A percentile compares a stretch with the other conserved stretches of the same genome.
Conservation (phyloP, 2,329 filamentous ascomycete genomes). For the Lachnellula occidentalis region DNA sequence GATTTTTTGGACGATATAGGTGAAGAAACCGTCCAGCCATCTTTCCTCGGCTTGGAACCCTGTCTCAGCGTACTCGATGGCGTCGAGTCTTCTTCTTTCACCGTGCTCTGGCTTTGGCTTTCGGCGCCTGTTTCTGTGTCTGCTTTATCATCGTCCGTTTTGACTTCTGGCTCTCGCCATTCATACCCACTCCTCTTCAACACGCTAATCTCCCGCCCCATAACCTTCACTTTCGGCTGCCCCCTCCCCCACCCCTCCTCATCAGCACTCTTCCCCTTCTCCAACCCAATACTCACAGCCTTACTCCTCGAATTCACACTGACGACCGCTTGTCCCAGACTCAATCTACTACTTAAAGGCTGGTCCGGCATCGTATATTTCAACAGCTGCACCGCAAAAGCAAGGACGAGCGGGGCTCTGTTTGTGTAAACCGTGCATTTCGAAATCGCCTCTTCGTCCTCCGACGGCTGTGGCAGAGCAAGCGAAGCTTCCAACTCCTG, state of each 20-base stretch:
- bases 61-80: constrained; percentile 3
- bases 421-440: constrained; percentile 63
- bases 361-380: constrained; percentile 82
- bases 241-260: constrained; percentile 66
- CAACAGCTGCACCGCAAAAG: constrained; percentile 69
- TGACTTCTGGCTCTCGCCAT: constrained; percentile 34
- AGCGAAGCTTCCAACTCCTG: constrained; percentile 59
- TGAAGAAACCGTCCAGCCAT: constrained; percentile 46
- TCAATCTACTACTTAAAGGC: constrained; percentile 75
- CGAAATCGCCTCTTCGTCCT: constrained; percentile 55
- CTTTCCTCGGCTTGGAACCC: constrained; percentile 6
- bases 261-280: constrained; percentile 57
- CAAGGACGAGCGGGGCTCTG: constrained; percentile 74
- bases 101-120: not conserved
- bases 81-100: not conserved
- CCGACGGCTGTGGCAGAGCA: constrained; percentile 47
- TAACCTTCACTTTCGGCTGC: constrained; percentile 65
- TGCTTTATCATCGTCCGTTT: constrained; percentile 2
- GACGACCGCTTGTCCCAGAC: constrained; percentile 77
- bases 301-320: constrained; percentile 75
- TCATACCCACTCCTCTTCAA: constrained; percentile 74
- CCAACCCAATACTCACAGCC: constrained; percentile 68
- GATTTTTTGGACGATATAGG: constrained; percentile 49
- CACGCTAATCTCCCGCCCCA: constrained; percentile 69
- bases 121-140: constrained; percentile 7